Conservation (phyloP, 2,329 filamentous ascomycete species). For the Diaporthe citrichinensis region DNA sequence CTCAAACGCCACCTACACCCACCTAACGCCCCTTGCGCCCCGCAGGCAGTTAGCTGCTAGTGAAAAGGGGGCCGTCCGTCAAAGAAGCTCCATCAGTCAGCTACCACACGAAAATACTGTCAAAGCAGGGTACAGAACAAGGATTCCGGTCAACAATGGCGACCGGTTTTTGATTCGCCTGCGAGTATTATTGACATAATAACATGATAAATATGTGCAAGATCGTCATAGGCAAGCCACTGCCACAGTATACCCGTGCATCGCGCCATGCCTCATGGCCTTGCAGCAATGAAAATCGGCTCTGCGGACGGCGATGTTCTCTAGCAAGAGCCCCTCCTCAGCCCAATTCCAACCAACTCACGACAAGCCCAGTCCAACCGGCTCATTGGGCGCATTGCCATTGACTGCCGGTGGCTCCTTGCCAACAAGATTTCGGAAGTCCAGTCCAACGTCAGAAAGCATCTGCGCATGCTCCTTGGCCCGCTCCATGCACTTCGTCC, state of each 20-base stretch:
- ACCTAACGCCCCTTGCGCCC: slow-evolving; percentile 32
- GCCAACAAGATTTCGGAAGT: slow-evolving; percentile 88
- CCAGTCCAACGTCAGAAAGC: slow-evolving; percentile 87
- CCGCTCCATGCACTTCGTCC: slow-evolving; percentile 85
- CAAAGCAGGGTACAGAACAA: slow-evolving; percentile 1
- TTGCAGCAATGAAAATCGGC: not conserved
- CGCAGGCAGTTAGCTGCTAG: slow-evolving; percentile 30
- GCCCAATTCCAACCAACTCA: slow-evolving; percentile 40
- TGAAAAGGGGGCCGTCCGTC: slow-evolving; percentile 33
- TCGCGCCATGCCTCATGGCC: not conserved
- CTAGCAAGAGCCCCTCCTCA: not conserved
- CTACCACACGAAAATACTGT: slow-evolving; percentile 13
- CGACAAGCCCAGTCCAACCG: slow-evolving; percentile 60
- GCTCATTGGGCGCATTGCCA: slow-evolving; percentile 45
- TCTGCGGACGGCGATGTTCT: not conserved
- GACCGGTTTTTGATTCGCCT: not conserved
- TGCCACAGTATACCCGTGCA: not conserved
- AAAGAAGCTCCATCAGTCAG: slow-evolving; percentile 18
- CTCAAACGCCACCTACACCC: slow-evolving; percentile 33
- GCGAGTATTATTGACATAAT: not conserved
- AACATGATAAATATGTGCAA: not conserved
- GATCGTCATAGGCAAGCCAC: not conserved
- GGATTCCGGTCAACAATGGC: not conserved
- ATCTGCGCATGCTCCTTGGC: slow-evolving; percentile 85
- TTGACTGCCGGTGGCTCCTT: slow-evolving; percentile 58